A percentile compares a stretch with the other conserved stretches of the same genome.
Evolutionary conservation across 129 eudicot species (phyloP).

Genomic region (Helichrysum umbraculigerum): DNA sequence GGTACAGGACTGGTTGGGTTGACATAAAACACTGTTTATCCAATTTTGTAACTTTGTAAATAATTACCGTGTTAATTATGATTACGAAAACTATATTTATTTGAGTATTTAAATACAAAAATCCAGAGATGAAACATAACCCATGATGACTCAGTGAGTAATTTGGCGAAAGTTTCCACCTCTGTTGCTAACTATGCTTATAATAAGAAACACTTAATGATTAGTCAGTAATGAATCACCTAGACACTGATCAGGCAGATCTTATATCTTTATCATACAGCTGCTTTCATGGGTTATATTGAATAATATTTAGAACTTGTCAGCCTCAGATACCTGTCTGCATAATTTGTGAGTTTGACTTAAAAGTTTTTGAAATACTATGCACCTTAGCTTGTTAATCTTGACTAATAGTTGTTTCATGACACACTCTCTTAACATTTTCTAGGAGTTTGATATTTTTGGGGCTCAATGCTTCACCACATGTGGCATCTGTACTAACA

Average conservation of each 20-base stretch:
- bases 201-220: background rate
- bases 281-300: constrained; percentile 1
- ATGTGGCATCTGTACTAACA: constrained; percentile 14
- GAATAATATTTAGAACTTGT: background rate
- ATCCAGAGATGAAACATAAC: background rate
- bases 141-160: background rate
- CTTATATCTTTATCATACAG: background rate
- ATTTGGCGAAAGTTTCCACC: background rate
- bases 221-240: background rate
- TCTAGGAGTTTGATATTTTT: constrained; percentile 7
- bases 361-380: constrained; percentile 11
- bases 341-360: background rate
- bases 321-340: background rate
- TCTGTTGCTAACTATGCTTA: background rate
- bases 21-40: background rate
- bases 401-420: background rate
- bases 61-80: no score
- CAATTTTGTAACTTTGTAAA: background rate
- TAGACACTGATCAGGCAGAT: background rate
- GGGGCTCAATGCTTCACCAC: background rate
- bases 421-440: background rate
- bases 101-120: background rate
- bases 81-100: background rate
- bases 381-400: constrained; percentile 14
- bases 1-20: background rate